These are phyloP conservation scores for Eucalyptus caleyi DNA, from an alignment of 345 rosid genomes.

Conservation along the genomic window DNA sequence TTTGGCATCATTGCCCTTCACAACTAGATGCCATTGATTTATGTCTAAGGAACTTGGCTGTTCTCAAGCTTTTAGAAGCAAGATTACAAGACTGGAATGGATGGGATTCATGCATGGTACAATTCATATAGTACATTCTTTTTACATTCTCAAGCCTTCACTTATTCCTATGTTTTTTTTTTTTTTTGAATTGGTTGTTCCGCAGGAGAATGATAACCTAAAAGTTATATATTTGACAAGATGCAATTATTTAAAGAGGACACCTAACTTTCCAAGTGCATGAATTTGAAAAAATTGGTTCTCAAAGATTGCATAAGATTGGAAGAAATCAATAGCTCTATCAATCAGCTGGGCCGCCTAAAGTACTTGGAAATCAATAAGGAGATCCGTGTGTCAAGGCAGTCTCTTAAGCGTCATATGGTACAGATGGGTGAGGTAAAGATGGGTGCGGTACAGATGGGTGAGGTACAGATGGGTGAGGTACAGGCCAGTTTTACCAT, in stretches of 20 bases:
- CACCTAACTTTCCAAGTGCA: background rate
- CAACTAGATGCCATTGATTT: background rate
- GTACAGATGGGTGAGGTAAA: too few species aligned
- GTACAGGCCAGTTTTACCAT: too few species aligned
- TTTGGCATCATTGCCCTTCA: background rate
- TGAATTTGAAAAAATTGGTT: background rate
- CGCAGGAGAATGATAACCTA: background rate
- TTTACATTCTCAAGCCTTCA: background rate
- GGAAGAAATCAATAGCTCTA: background rate
- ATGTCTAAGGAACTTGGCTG: background rate
- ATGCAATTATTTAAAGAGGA: background rate
- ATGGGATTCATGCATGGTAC: background rate
- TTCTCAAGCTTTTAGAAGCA: background rate
- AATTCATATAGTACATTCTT: rapidly evolving
- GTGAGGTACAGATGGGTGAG: too few species aligned
- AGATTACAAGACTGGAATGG: background rate
- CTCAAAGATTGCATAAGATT: rapidly evolving
- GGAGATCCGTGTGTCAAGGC: background rate
- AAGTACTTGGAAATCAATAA: background rate
- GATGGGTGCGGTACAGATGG: too few species aligned
- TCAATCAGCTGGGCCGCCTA: background rate
- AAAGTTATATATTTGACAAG: background rate
- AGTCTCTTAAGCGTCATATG: too few species aligned
- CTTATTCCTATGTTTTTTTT: background rate
- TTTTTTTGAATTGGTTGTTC: background rate